Evolutionary conservation across 306 rosid species (phyloP).

Genomic region (Cucurbita ficifolia): DNA sequence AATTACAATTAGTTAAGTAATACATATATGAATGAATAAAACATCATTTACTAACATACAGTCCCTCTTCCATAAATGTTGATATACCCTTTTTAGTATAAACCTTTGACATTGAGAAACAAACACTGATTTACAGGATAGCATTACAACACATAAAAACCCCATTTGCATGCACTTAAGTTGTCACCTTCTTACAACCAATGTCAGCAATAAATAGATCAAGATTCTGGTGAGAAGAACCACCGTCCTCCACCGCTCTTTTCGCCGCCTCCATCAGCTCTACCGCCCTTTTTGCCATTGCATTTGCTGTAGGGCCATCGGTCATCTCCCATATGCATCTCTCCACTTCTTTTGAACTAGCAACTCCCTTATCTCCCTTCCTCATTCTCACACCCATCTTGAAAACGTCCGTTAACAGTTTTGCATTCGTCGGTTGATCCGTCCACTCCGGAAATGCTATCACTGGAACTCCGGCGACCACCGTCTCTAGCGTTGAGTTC

Average conservation of each 20-base stretch:
- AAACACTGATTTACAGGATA: too few relatives aligned
- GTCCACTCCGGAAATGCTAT: slow-evolving; percentile 42
- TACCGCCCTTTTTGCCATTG: slow-evolving; percentile 21
- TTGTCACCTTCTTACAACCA: background rate
- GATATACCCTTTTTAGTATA: too few relatives aligned
- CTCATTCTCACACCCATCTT: slow-evolving; percentile 25
- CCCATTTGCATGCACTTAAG: background rate
- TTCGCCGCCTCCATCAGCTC: slow-evolving; percentile 22
- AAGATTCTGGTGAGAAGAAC: slow-evolving; percentile 29
- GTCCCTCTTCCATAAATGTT: too few relatives aligned
- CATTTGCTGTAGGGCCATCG: slow-evolving; percentile 22
- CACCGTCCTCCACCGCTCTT: slow-evolving; percentile 25
- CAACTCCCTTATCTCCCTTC: slow-evolving; percentile 16
- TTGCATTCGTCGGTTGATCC: slow-evolving; percentile 43
- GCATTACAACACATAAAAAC: background rate
- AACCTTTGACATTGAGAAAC: background rate
- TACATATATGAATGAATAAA: too few relatives aligned
- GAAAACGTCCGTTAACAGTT: slow-evolving; percentile 25
- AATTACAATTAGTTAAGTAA: too few relatives aligned
- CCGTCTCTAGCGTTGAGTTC: slow-evolving; percentile 40
- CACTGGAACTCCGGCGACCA: slow-evolving; percentile 35
- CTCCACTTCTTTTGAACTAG: slow-evolving; percentile 23
- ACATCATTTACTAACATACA: too few relatives aligned
- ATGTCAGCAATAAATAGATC: slow-evolving; percentile 18
- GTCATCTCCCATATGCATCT: slow-evolving; percentile 28